A percentile compares a stretch with the other conserved stretches of the same genome.
These are phyloP conservation scores for Ophiocordyceps polyrhachis-furcata DNA, from an alignment of 2,329 filamentous ascomycete species.

Conservation along the genomic window DNA sequence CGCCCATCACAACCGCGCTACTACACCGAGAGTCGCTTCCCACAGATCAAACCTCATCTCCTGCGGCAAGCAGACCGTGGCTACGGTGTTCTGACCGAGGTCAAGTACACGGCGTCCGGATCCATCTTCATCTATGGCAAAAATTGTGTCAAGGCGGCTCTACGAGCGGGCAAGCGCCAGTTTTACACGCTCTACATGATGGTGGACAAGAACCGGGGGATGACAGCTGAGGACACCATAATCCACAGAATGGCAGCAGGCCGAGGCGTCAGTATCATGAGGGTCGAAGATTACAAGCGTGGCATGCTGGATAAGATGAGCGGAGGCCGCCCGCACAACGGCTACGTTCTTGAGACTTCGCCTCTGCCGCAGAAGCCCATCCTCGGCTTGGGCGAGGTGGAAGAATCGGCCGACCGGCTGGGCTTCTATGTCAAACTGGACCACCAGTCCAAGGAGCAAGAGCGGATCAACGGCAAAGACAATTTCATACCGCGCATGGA, in stretches of 20 bases:
- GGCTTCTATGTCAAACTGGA: constrained; percentile 42
- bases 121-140: constrained; percentile 85
- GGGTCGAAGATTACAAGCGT: constrained; percentile 41
- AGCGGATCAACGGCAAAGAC: constrained; percentile 48
- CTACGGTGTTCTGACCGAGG: not conserved
- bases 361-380: constrained; percentile 58
- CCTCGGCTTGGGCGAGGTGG: constrained; percentile 31
- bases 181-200: constrained; percentile 75
- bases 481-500: constrained; percentile 22
- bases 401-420: constrained; percentile 21
- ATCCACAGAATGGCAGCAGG: constrained; percentile 27
- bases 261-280: constrained; percentile 33
- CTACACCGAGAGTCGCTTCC: not conserved
- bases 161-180: constrained; percentile 47
- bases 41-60: not conserved
- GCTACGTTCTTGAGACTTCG: constrained; percentile 71
- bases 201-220: constrained; percentile 27
- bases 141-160: constrained; percentile 61
- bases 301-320: constrained; percentile 70
- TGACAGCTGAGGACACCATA: constrained; percentile 23
- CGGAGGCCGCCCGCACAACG: constrained; percentile 70
- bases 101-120: constrained; percentile 25
- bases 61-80: not conserved
- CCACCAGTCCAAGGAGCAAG: constrained; percentile 57
- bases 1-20: not conserved